Evolutionary conservation across 2,329 filamentous ascomycete genomes (phyloP), one percentile per base, ranked within the genome.

Genomic region (Sporothrix brunneoviolacea): DNA sequence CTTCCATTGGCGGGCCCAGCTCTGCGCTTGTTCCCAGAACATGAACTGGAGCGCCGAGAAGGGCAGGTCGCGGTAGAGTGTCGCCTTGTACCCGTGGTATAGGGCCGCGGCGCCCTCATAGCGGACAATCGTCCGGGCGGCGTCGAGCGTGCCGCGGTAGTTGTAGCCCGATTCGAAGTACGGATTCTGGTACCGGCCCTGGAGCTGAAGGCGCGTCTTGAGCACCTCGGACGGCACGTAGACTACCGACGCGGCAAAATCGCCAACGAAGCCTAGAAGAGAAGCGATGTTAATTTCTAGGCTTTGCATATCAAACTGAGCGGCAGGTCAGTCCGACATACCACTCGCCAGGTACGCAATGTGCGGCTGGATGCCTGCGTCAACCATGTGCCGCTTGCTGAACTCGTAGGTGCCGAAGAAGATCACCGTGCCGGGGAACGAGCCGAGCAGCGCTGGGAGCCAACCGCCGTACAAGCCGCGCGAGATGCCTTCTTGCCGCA

Each of bases 401-500:
- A 82, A 95, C 70, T 98, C 93, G 68, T 98, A 98, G 27, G 87
- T 87, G 48, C 91, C 93, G 61, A 98, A 98, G 71, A 98, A 98
- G 49, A 95, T 79, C 51, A 96, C 80, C 0, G 93, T 98, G 15
- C 91, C 93, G 0, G 89, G 88, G 57, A 98, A 95, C 0, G 91
- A 96, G 19, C 93, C 93, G 56, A 91, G 72, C 58, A 97, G 83
- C 0, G 93, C 93, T 7, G 93, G 93, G 21, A 89, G 73, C 68
- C 94, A 94, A n/a, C 93, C 93, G 47, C 91, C 87, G 62, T 98
- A 98, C 4, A 98, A 70, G 8, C 93, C 93, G 61, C 86, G 80
- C 53, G 84, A 73, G 48, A 97, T 70, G 19, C 93, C 93, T 66
- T 98, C 93, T 65, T 98, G 91, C 50, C 89, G 82, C 69, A 87